Evolutionary conservation across 1,284 basidiomycete genomes (phyloP), one percentile per base, ranked within the genome.

Genomic region (Microstroma glucosiphilum): DNA sequence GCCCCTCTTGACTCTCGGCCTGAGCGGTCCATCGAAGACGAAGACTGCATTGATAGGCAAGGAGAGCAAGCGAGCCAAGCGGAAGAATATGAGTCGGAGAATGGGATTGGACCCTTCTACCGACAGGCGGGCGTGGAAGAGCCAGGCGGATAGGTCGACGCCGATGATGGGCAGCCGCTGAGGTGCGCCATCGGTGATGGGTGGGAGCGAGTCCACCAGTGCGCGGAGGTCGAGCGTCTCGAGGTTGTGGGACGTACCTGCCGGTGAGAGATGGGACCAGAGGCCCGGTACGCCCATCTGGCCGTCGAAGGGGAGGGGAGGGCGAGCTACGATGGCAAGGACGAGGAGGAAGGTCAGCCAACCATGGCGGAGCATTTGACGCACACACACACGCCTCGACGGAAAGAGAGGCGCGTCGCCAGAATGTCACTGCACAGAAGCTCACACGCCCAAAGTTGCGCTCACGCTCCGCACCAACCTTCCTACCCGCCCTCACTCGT

Each of bases 21-120:
- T 84, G 58, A 87, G 84, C 0, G 90, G 88, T 0, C 94, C 94
- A 80, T 98, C 93, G 74, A 96, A 96, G 1, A 97, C 90, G 79
- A 97, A 96, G 1, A 97, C 82, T 0, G 91, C 90, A n/a, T n/a
- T 4, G 21, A 92, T 83, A 0, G 92, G 91, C 13, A 86, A 84
- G 59, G 84, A 84, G 72, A 91, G 85, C 1, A 97, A 84, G 12
- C 85, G 85, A 37, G 86, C 85, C 30, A 83, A 80, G 19, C 83
- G 82, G 73, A 81, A 84, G 71, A 84, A 84, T 49, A 85, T 76
- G 21, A 69, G 60, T 37, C 75, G n/a, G 19, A 85, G 70, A 60
- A 80, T 81, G 0, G 83, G 82, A 63, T 85, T 83, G 62, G 80
- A 74, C 1, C 82, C 82, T 3, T 75, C 77, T 0, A 74, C 67